Evolutionary conservation across 768 basidiomycete genomes (phyloP), one percentile per base, ranked within the genome.

Genomic region (Collybia mongolica): DNA sequence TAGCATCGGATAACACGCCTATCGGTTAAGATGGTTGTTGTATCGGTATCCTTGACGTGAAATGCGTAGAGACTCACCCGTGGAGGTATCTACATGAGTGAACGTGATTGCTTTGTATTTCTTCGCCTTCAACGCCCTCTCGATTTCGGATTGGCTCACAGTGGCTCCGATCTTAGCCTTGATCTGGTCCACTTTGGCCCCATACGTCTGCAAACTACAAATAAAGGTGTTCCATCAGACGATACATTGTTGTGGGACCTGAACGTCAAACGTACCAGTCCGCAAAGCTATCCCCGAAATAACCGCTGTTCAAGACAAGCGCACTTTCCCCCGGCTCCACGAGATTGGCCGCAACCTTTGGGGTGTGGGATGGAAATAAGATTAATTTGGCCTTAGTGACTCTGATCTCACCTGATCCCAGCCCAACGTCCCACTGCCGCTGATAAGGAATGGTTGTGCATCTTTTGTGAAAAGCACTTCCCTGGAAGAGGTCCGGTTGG

Each of bases 31-130:
- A 28, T 15, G 38, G 28, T 38, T 46, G 32, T 26, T 35, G 6
- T 37, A 38, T 12, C 36, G 20, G 24, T 26, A 15, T 5, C 3
- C 17, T 20, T n/a, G 8, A 14, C 38, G 29, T 22, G 39, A 29
- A 20, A 37, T 15, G 42, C 5, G 22, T 44, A 51, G n/a, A 32
- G n/a, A 63, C 69, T 40, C 44, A 77, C 85, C 84, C 39, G 90
- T 92, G 4, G 88, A 93, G 6, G 92, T 95, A 66, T 97, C 93
- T 48, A 97, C 96, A 62, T 99, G 97, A 1, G 97, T 98, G 61
- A 99, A 82, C 5, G 93, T 93, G 56, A 98, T 69, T 46, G 94
- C 59, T 67, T 95, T 96, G 79, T 91, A 97, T 59, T 83, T 84
- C 68, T 90, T 90, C 53, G 77, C 71, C 67, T 79, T 77, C 26